Evolutionary conservation across 2,329 filamentous ascomycete species (phyloP).

Genomic region (Sphaerulina vaccinii): DNA sequence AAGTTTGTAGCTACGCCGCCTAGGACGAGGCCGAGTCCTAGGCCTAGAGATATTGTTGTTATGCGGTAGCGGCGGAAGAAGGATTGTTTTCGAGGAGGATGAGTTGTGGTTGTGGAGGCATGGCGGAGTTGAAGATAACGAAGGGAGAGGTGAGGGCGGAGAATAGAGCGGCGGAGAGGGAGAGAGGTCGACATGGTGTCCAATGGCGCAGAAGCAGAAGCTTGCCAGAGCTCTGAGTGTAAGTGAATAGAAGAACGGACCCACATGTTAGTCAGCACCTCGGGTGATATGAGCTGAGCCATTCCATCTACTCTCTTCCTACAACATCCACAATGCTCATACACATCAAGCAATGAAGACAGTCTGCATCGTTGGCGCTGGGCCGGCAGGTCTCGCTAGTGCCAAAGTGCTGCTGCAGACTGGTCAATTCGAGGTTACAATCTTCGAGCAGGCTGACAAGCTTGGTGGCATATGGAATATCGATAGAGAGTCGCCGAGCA

Average conservation of each 20-base stretch:
- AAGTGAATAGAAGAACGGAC: too few species aligned
- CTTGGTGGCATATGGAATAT: constrained; percentile 78
- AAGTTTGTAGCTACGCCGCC: constrained; percentile 45
- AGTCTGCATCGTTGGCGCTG: not conserved
- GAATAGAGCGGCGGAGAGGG: not conserved
- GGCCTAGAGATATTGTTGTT: constrained; percentile 38
- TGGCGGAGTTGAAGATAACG: constrained; percentile 27
- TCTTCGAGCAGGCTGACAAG: constrained; percentile 65
- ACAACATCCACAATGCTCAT: not conserved
- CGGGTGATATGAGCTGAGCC: too few species aligned
- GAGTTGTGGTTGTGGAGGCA: not conserved
- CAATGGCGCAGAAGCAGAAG: too few species aligned
- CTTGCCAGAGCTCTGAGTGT: too few species aligned
- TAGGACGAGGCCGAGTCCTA: constrained; percentile 27
- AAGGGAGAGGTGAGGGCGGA: constrained; percentile 30
- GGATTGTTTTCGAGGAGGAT: not conserved
- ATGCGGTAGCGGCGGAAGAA: constrained; percentile 16
- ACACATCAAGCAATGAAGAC: not conserved
- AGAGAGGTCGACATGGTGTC: constrained; percentile 4
- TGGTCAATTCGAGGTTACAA: constrained; percentile 62
- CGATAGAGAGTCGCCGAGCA: constrained; percentile 23
- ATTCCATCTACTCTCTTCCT: not conserved
- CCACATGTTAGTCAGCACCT: too few species aligned
- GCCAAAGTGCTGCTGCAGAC: constrained; percentile 66
- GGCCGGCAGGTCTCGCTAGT: constrained; percentile 40